phyloP scores from a whole-genome alignment of 2,329 filamentous ascomycete species.

The Alternaria brassicae region DNA sequence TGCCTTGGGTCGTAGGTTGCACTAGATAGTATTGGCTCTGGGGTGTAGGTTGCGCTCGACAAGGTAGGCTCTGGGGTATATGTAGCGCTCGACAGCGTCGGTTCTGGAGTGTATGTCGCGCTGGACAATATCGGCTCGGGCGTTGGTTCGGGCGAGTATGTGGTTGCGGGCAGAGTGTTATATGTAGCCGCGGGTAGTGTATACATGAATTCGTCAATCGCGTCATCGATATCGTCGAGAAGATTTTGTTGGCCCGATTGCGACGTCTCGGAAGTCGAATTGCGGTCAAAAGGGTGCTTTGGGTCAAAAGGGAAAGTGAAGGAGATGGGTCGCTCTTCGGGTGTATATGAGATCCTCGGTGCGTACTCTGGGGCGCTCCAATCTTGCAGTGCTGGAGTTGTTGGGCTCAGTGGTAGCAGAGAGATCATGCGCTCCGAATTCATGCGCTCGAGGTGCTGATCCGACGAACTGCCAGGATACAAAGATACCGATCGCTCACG shows the following conservation, averaged over 20 bases:
- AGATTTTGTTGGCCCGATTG: slow-evolving; percentile 23
- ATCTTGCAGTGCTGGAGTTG: slow-evolving; percentile 1
- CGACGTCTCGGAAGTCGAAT: slow-evolving; percentile 13
- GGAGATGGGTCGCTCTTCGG: slow-evolving; percentile 24
- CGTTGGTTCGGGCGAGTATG: slow-evolving; percentile 12
- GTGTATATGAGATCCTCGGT: slow-evolving; percentile 20
- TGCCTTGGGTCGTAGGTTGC: slow-evolving; percentile 15
- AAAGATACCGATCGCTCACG: slow-evolving; percentile 22
- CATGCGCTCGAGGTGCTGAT: slow-evolving; percentile 1
- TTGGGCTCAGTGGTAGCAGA: slow-evolving; percentile 12
- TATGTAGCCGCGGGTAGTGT: slow-evolving; percentile 24
- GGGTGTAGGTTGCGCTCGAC: slow-evolving; percentile 21
- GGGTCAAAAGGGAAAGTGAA: slow-evolving; percentile 25
- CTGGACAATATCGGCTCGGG: slow-evolving; percentile 8
- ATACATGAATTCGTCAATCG: slow-evolving; percentile 35
- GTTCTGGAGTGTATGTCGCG: slow-evolving; percentile 16
- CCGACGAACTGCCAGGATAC: slow-evolving; percentile 10
- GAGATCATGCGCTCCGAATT: slow-evolving; percentile 11
- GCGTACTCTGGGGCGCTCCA: neutral
- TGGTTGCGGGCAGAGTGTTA: slow-evolving; percentile 21
- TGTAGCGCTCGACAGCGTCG: slow-evolving; percentile 15
- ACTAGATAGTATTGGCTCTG: slow-evolving; percentile 9
- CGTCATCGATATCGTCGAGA: slow-evolving; percentile 34
- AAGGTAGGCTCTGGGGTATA: slow-evolving; percentile 11
- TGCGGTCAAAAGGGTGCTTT: slow-evolving; percentile 24